Evolutionary conservation across 2,329 filamentous ascomycete genomes (phyloP).

Genomic region (Pestalotiopsis sp.): DNA sequence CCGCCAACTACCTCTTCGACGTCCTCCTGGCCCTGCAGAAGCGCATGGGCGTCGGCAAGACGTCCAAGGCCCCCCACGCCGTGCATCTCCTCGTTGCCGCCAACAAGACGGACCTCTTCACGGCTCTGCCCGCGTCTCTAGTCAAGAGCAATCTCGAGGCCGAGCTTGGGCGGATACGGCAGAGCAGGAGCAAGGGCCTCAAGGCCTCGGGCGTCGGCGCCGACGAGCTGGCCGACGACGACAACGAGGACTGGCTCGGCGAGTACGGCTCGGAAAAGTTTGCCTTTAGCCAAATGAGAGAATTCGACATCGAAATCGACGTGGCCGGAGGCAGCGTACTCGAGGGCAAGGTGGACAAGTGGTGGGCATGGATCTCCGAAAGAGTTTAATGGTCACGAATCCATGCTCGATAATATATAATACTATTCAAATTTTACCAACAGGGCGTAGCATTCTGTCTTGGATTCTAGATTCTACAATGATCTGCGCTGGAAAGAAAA

Average conservation of each 20-base stretch:
- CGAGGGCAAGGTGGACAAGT: conserved; percentile 73
- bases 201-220: conserved; percentile 78
- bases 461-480: too few relatives aligned
- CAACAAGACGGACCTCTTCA: conserved; percentile 96
- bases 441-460: not conserved
- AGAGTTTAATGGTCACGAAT: conserved; percentile 56
- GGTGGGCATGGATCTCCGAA: conserved; percentile 89
- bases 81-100: conserved; percentile 83
- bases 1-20: conserved; percentile 87
- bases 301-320: conserved; percentile 78
- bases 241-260: conserved; percentile 84
- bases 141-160: conserved; percentile 77
- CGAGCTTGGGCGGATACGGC: conserved; percentile 79
- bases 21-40: conserved; percentile 83
- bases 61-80: conserved; percentile 57
- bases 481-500: too few relatives aligned
- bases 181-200: conserved; percentile 77
- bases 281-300: conserved; percentile 78
- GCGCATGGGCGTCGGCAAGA: conserved; percentile 59
- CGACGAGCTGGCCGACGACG: conserved; percentile 63
- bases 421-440: not conserved
- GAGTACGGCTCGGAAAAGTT: conserved; percentile 79
- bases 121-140: conserved; percentile 77
- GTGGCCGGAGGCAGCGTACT: conserved; percentile 75
- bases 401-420: conserved; percentile 5